phyloP scores from a whole-genome alignment of 169 alveolate species.

The Blepharisma undulans region DNA sequence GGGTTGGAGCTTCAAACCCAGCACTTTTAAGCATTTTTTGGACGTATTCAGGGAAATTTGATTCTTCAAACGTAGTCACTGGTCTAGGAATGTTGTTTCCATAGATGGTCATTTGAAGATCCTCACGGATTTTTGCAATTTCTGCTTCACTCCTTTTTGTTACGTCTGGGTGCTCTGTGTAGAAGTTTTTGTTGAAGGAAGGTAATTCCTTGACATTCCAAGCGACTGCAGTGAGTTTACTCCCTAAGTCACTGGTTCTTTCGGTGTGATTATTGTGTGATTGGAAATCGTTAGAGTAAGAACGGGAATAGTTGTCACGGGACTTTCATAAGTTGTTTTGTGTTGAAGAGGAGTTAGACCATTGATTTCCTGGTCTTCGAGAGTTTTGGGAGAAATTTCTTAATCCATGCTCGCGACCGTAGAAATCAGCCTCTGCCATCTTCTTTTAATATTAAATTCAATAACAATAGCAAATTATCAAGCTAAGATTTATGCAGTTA shows the following conservation, averaged over 20 bases:
- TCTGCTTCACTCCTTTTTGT: constrained; percentile 79
- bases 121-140: constrained; percentile 82
- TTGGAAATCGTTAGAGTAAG: neutral
- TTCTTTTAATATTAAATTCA: neutral
- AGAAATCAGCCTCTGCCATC: neutral
- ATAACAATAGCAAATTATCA: neutral
- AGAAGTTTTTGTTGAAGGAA: constrained; percentile 91
- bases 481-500: neutral
- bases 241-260: constrained; percentile 47
- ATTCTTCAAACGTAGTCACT: constrained; percentile 86
- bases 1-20: constrained; percentile 92
- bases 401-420: neutral
- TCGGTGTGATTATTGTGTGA: neutral
- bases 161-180: constrained; percentile 90
- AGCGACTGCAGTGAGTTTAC: constrained; percentile 75
- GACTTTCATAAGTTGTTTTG: neutral
- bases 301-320: neutral
- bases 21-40: constrained; percentile 83
- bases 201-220: constrained; percentile 85
- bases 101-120: constrained; percentile 83
- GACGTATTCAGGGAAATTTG: constrained; percentile 93
- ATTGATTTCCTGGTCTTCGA: neutral
- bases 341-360: neutral
- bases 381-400: neutral
- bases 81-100: constrained; percentile 94